Evolutionary conservation across 352 stramenopile species (phyloP), one percentile per base, ranked within the genome.

Genomic region (Peronospora destructor): DNA sequence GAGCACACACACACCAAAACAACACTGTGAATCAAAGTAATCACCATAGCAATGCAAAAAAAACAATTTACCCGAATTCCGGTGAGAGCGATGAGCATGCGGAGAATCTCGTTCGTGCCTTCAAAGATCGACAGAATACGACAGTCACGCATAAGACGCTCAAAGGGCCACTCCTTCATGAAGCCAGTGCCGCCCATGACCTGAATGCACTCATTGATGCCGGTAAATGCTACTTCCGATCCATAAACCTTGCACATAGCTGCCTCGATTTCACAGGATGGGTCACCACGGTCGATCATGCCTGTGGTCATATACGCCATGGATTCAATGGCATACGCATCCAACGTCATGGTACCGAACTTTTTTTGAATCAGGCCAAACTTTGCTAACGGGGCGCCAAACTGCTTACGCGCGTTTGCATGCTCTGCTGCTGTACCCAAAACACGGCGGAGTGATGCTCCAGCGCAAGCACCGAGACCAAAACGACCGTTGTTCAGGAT

Each of bases 401-500:
- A 94, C 64, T 94, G 84, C 59, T 85, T 88, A 55, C 84, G 79
- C 45, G 64, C 59, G 50, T 87, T 90, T 14, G 80, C 80, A 47
- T 91, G 80, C 47, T 90, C 75, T 2, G 76, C 77, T 6, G 77
- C 73, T 42, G 67, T 71, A 21, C 67, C 60, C 13, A 91, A 71
- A 23, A 94, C 66, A 29, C 80, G 79, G 7, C 78, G 77, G 39
- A 94, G 61, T 13, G 74, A 87, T 6, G 73, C 68, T 14, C 76
- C 84, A 34, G 84, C 73, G 32, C 76, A 85, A 4, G 84, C 84
- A 32, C 84, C 84, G 35, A 94, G 70, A 2, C 81, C 81, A 35
- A 94, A 94, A 30, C 84, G 81, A 28, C 96, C 96, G 76, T 98
- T 96, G 75, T 96, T 94, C 7, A 96, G 64, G 30, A 91, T 94